Evolutionary conservation across 1,284 basidiomycete genomes (phyloP).

Genomic region (Naganishia cerealis): DNA sequence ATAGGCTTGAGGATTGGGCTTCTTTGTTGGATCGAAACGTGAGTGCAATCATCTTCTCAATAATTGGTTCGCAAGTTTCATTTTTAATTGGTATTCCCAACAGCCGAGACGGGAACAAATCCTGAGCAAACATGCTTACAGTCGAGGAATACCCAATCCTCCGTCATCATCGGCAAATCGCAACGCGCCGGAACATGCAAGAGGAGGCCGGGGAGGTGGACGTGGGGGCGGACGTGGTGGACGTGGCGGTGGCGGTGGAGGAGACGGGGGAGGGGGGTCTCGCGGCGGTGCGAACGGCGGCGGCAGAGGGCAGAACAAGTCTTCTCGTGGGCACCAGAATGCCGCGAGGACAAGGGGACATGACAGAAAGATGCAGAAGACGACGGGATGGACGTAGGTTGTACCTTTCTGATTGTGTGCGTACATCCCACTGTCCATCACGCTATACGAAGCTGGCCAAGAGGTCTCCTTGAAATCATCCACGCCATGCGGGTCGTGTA

Average conservation of each 20-base stretch:
- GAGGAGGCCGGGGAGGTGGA: constrained; percentile 28
- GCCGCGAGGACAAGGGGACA: constrained; percentile 52
- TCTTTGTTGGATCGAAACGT: constrained; percentile 83
- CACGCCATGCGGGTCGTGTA: too few relatives aligned
- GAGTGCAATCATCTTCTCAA: constrained; percentile 44
- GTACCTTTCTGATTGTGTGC: too few relatives aligned
- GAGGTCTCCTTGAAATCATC: too few relatives aligned
- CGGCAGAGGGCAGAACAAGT: constrained; percentile 46
- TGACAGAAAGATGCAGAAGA: constrained; percentile 51
- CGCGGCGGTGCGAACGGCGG: constrained; percentile 42
- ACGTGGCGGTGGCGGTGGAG: constrained; percentile 36
- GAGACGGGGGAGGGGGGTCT: constrained; percentile 36
- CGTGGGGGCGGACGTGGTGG: constrained; percentile 9
- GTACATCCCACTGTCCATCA: too few relatives aligned
- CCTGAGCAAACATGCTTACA: constrained; percentile 44
- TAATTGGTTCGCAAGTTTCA: neutral
- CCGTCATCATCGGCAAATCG: constrained; percentile 30
- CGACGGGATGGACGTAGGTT: constrained; percentile 18
- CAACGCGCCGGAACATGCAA: constrained; percentile 36
- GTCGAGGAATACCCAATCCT: constrained; percentile 19
- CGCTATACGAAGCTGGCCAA: too few relatives aligned
- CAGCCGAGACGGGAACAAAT: constrained; percentile 54
- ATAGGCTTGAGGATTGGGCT: constrained; percentile 83
- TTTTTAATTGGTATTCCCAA: neutral
- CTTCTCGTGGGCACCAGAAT: constrained; percentile 52